phyloP scores from a whole-genome alignment of 495 filamentous ascomycete genomes.

The Trichoderma virens region DNA sequence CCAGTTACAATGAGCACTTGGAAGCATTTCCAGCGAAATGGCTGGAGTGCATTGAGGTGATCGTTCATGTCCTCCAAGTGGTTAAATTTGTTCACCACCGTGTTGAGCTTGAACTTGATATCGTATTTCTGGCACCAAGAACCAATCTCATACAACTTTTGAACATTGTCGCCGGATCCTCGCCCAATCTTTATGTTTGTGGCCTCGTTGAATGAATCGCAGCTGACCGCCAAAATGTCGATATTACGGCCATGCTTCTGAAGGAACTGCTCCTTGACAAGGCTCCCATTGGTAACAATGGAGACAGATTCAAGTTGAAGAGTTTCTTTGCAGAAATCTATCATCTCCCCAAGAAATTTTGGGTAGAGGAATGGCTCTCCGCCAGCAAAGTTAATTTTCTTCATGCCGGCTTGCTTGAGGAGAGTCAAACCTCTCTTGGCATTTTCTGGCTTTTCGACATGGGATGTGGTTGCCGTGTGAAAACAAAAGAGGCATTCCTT shows the following conservation, averaged over 20 bases:
- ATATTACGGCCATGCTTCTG: constrained; percentile 36
- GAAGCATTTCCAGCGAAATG: constrained; percentile 54
- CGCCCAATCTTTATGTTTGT: constrained; percentile 48
- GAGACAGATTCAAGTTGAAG: constrained; percentile 27
- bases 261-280: constrained; percentile 15
- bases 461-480: background rate
- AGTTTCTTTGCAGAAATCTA: constrained; percentile 43
- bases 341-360: constrained; percentile 35
- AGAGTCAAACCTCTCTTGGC: constrained; percentile 40
- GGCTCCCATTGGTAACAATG: background rate
- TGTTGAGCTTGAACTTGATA: constrained; percentile 54
- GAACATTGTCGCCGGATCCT: constrained; percentile 38
- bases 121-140: constrained; percentile 38
- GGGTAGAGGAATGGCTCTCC: constrained; percentile 54
- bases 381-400: constrained; percentile 53
- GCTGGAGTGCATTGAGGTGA: constrained; percentile 31
- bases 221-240: constrained; percentile 49
- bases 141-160: constrained; percentile 33
- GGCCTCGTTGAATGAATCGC: constrained; percentile 48
- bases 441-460: constrained; percentile 19
- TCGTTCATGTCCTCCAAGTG: constrained; percentile 47
- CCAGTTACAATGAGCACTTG: constrained; percentile 48
- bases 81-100: constrained; percentile 45
- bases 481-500: background rate
- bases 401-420: constrained; percentile 45